phyloP scores from a whole-genome alignment of 805 yeast genomes.

The Torulaspora franciscae region DNA sequence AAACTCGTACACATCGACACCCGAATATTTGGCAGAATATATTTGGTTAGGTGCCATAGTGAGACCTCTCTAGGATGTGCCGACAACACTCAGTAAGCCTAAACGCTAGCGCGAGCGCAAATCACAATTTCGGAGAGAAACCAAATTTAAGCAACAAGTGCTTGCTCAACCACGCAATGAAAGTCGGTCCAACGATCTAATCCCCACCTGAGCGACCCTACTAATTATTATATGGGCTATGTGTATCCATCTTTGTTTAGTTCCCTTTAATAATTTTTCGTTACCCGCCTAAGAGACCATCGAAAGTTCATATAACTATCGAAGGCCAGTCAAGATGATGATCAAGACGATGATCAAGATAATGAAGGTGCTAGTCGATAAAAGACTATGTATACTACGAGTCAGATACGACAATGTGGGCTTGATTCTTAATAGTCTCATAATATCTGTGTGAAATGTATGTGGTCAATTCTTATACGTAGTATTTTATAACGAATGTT shows the following conservation, averaged over 20 bases:
- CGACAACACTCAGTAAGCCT: conserved; percentile 1
- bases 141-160: background rate
- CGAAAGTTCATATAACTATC: background rate
- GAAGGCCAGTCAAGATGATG: background rate
- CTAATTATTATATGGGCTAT: background rate
- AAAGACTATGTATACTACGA: too few relatives aligned
- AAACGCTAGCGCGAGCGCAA: background rate
- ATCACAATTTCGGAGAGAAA: background rate
- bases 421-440: background rate
- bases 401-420: too few relatives aligned
- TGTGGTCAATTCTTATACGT: too few relatives aligned
- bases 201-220: background rate
- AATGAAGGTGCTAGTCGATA: background rate
- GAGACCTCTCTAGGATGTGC: background rate
- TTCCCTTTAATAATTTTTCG: conserved; percentile 4
- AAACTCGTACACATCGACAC: conserved; percentile 81
- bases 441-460: background rate
- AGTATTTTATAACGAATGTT: background rate
- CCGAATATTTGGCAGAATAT: conserved; percentile 73
- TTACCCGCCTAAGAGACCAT: conserved; percentile 2
- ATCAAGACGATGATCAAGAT: background rate
- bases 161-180: background rate
- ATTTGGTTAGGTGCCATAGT: conserved; percentile 37
- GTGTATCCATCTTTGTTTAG: conserved; percentile 2
- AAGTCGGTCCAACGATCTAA: background rate